Evolutionary conservation across 306 rosid species (phyloP).

Genomic region (Leucaena leucocephala): DNA sequence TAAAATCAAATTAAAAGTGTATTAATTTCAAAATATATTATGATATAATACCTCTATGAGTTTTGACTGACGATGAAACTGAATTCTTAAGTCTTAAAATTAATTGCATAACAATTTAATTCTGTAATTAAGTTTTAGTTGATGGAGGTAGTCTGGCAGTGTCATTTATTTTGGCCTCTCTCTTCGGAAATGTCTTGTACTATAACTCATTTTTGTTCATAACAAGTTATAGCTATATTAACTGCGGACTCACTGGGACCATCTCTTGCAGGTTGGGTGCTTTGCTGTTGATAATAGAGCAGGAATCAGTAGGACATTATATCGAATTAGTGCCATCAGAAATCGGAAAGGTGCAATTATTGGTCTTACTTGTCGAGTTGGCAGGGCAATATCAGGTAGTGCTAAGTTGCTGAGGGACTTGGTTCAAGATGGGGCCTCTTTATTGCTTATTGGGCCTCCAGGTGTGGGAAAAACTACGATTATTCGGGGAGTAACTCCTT

Average conservation of each 20-base stretch:
- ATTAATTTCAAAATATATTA: not conserved
- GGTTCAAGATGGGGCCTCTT: conserved; percentile 88
- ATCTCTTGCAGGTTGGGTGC: conserved; percentile 79
- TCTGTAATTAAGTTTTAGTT: not conserved
- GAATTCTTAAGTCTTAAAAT: not conserved
- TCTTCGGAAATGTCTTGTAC: not conserved
- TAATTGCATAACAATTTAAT: not conserved
- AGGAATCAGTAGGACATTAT: conserved; percentile 94
- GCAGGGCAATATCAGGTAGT: conserved; percentile 88
- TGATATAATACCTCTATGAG: not conserved
- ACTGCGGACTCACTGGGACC: conserved; percentile 37
- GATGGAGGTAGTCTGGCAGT: not conserved
- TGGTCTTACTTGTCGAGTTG: conserved; percentile 96
- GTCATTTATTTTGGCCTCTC: not conserved
- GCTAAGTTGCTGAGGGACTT: conserved; percentile 81
- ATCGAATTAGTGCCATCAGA: conserved; percentile 92
- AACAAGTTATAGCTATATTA: not conserved
- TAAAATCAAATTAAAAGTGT: not conserved
- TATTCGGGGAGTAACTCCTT: conserved; percentile 63
- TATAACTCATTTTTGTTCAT: not conserved
- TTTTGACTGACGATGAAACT: not conserved
- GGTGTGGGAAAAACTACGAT: conserved; percentile 98
- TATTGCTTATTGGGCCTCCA: conserved; percentile 95
- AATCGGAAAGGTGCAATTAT: conserved; percentile 85
- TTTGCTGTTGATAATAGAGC: conserved; percentile 91